Evolutionary conservation across 164 flowering plant genomes (phyloP), one percentile per base, ranked within the genome.

Genomic region (Tetrastigma voinierianum): DNA sequence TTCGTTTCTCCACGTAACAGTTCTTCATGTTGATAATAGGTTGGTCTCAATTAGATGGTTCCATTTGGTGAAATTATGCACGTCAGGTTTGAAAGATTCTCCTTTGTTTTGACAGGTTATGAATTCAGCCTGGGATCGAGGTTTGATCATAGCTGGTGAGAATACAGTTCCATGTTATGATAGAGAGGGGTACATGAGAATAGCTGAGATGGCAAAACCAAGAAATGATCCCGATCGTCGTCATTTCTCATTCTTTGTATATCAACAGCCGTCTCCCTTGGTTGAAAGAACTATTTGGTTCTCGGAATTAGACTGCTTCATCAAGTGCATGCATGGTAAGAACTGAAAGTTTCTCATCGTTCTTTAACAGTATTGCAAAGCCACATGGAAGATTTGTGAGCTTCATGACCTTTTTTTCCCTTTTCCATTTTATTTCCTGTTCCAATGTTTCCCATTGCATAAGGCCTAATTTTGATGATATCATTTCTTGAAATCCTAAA

Each of bases 291-390:
- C 79, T 62, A 53, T 76, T 43, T 72, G 79, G 76, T 75, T 82
- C 62, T 61, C 90, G 25, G 92, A 87, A 47, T 66, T 90, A 71
- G 86, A 80, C 58, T 74, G 61, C 56, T 86, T 87, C 61, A 75
- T 86, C 47, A 83, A 78, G 73, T 77, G 84, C 83, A 84, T 90
- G 96, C 96, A 87, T 56, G 96, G 96, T 82, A 79, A 80, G 71
- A 45, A 57, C 51, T 53, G 9, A 46, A 55, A 10, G 12, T 17
- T 11, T 14, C 14, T 57, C 61, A 57, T 25, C 46, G 1, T 20
- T 55, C 14, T 20, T 21, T 9, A 21, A 18, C 11, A 9, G 23
- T 8, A 21, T 20, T 9, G n/a, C n/a, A n/a, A n/a, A n/a, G n/a
- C n/a, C 40, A 32, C 32, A 55, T 12, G 16, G 11, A 13, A 16